Evolutionary conservation across 345 rosid species (phyloP).

Genomic region (Melastoma malabathricum): DNA sequence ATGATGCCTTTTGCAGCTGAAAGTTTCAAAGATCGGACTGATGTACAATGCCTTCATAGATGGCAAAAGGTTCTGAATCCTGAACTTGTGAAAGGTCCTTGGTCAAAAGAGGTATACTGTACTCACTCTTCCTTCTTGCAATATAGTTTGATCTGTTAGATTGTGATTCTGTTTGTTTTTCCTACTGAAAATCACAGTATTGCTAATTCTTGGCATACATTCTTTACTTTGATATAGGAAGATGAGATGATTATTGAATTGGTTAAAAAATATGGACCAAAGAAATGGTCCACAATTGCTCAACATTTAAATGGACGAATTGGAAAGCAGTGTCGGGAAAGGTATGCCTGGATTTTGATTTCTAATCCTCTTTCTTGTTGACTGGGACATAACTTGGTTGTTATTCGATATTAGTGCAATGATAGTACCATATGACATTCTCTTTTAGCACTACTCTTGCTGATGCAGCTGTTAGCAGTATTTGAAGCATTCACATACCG

Average conservation of each 20-base stretch:
- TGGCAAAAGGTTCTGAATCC: conserved; percentile 99
- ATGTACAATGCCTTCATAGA: conserved; percentile 98
- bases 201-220: conserved; percentile 3
- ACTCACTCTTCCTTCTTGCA: conserved; percentile 1
- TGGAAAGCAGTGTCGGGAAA: conserved; percentile 96
- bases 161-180: background rate
- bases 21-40: conserved; percentile 97
- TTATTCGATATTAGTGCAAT: no score
- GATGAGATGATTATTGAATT: conserved; percentile 74
- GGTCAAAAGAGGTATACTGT: conserved; percentile 85
- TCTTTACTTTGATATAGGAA: conserved; percentile 34
- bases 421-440: no score
- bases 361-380: background rate
- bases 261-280: conserved; percentile 78
- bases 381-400: no score
- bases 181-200: conserved; percentile 1
- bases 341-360: conserved; percentile 26
- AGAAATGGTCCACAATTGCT: conserved; percentile 98
- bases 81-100: conserved; percentile 97
- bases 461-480: no score
- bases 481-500: no score
- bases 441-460: no score
- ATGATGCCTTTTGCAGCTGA: conserved; percentile 52
- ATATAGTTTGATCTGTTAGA: background rate
- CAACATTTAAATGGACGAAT: conserved; percentile 94